Conservation (phyloP, 352 stramenopile genomes). For the Phytophthora agathidicida region DNA sequence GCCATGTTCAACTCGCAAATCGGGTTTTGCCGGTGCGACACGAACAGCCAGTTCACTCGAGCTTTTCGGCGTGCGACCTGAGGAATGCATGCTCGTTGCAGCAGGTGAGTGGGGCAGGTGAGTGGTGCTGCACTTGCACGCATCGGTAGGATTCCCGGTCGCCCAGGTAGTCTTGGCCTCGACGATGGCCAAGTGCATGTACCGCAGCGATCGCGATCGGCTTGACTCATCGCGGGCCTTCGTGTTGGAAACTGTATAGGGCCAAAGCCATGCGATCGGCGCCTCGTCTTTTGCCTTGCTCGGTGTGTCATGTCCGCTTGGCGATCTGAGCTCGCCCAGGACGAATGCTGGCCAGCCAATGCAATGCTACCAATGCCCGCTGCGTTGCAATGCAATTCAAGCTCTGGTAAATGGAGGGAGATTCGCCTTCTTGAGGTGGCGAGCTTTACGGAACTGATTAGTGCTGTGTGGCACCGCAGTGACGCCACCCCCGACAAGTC, state of each 20-base stretch:
- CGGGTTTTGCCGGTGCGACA: constrained; percentile 27
- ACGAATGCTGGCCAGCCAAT: constrained; percentile 17
- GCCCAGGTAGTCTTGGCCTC: no score
- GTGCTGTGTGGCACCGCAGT: constrained; percentile 4
- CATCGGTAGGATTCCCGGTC: no score
- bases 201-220: not conserved
- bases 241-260: no score
- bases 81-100: not conserved
- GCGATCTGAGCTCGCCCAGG: not conserved
- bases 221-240: constrained; percentile 13
- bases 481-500: constrained; percentile 2
- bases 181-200: no score
- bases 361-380: not conserved
- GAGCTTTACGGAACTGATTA: not conserved
- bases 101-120: no score
- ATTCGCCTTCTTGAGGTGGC: no score
- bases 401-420: no score
- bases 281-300: constrained; percentile 1
- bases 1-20: constrained; percentile 34
- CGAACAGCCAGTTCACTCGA: constrained; percentile 23
- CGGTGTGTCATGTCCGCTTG: constrained; percentile 5
- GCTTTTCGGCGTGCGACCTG: not conserved
- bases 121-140: no score
- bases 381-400: no score
- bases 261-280: not conserved